phyloP scores from a whole-genome alignment of 345 rosid species.

The Raphanus sativus region DNA sequence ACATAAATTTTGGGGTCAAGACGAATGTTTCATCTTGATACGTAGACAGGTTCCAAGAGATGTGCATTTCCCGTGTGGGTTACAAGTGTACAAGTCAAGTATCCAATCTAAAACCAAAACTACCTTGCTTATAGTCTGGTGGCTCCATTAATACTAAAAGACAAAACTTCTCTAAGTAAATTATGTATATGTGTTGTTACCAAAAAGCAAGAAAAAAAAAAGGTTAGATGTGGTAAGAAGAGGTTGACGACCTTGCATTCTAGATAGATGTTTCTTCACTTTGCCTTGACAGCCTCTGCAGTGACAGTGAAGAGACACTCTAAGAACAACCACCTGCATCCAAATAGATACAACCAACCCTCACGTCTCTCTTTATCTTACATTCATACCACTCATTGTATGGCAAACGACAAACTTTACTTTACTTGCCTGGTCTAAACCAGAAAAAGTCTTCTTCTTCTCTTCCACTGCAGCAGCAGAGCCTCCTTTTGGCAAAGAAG shows the following conservation, averaged over 20 bases:
- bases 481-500: neutral
- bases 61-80: neutral
- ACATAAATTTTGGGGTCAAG: neutral
- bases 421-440: conserved; percentile 35
- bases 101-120: neutral
- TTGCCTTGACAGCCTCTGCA: conserved; percentile 91
- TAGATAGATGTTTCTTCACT: conserved; percentile 86
- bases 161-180: neutral
- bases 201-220: neutral
- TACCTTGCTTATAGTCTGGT: neutral
- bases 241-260: conserved; percentile 79
- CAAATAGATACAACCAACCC: neutral
- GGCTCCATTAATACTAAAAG: neutral
- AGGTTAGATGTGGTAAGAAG: neutral
- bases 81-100: neutral
- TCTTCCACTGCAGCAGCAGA: conserved; percentile 5
- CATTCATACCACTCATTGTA: conserved; percentile 27
- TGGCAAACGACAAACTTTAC: conserved; percentile 17
- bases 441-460: conserved; percentile 21
- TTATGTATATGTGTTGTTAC: neutral
- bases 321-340: conserved; percentile 77
- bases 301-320: conserved; percentile 70
- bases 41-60: neutral
- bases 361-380: neutral
- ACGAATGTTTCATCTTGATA: neutral